Percentiles rank a stretch among this genome's conserved stretches.
These are phyloP conservation scores for Neoboletus brunneissimus DNA, from an alignment of 768 basidiomycete species.

Conservation along the genomic window DNA sequence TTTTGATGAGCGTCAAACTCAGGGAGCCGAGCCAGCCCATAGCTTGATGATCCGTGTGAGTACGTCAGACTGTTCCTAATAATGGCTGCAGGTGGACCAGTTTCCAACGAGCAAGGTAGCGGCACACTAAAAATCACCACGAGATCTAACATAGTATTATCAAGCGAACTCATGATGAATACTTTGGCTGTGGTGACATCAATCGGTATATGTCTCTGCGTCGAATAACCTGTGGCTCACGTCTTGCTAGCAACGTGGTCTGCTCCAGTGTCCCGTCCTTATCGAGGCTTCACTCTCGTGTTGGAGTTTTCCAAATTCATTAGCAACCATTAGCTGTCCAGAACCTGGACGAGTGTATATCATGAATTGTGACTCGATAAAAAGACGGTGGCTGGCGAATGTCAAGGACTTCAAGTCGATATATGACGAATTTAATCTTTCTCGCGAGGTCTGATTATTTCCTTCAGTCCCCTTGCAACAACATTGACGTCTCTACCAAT, in stretches of 20 bases:
- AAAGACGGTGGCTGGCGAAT: constrained; percentile 79
- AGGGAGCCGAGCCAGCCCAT: no score
- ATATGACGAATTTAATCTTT: constrained; percentile 96
- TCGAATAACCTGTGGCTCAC: constrained; percentile 2
- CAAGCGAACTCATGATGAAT: constrained; percentile 71
- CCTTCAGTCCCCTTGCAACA: constrained; percentile 78
- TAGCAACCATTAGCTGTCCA: no score
- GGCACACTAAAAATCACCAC: constrained; percentile 97
- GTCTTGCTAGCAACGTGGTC: constrained; percentile 68
- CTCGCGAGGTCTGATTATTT: constrained; percentile 68
- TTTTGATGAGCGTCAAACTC: no score
- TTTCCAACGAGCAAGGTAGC: constrained; percentile 91
- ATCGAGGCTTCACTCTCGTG: no score
- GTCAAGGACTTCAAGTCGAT: constrained; percentile 89
- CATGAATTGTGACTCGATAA: constrained; percentile 59
- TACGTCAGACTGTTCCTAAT: no score
- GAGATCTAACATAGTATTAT: constrained; percentile 96
- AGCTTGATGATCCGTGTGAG: no score
- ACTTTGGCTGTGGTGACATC: constrained; percentile 97
- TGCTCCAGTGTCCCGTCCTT: constrained; percentile 78
- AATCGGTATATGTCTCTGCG: constrained; percentile 55
- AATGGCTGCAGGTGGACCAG: constrained; percentile 95
- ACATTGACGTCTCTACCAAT: constrained; percentile 88
- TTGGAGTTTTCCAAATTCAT: constrained; percentile 34
- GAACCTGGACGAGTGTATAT: no score